Evolutionary conservation across 108 stramenopile genomes (phyloP), one percentile per base, ranked within the genome.

Genomic region (Skeletonema grethae): DNA sequence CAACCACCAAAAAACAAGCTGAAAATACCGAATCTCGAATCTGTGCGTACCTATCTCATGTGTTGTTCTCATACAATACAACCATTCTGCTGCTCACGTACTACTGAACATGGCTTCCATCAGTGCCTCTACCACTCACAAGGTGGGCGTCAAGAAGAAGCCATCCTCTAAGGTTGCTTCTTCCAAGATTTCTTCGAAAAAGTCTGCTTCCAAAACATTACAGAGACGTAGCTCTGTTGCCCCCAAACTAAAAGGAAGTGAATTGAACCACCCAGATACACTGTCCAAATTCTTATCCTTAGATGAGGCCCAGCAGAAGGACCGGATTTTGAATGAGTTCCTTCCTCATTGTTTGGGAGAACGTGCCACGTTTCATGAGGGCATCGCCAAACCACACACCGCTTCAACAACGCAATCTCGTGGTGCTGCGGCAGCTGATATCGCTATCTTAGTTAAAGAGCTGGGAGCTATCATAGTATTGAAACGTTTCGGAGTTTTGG

Each of bases 401-500:
- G 89, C 92, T 0, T 80, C 77, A 39, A 89, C 90, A 13, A 88
- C 92, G 0, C 75, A 79, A 59, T 82, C 82, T 43, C 79, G 95
- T 46, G 71, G 81, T 18, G 75, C 34, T 11, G 89, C 90, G 4
- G 95, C 95, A 7, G 92, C 92, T 24, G 92, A 96, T 74, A 36
- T 96, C 28, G 95, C 92, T 16, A 61, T 80, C 31, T 70, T 84
- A 60, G 85, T 87, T 7, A 88, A 85, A 63, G 46, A 66, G 45
- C 57, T 93, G 35, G 92, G 92, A 39, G 63, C 87, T 1, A 29
- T 67, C 10, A 84, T 85, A 48, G 88, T 88, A 9, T 69, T 96
- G 46, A 92, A 92, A 38, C 73, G 87, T 53, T 90, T 84, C 63
- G 85, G 87, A 8, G 85, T 96, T 9, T 66, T 90, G 62, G 77